Conservation (phyloP, 2,329 filamentous ascomycete genomes). For the Phoma sp. region DNA sequence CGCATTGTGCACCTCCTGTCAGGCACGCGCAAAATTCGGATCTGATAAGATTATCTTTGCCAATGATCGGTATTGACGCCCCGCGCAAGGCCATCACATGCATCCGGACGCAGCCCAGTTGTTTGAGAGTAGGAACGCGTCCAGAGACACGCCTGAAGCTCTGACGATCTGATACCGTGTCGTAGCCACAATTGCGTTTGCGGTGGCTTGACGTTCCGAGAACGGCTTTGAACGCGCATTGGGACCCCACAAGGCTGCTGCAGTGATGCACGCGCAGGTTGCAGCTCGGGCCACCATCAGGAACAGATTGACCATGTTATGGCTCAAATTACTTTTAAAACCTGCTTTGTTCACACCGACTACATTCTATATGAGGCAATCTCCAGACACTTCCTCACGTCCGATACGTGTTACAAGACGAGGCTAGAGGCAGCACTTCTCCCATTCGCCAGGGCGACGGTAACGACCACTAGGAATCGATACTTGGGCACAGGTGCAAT, state of each 20-base stretch:
- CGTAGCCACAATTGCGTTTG: not conserved
- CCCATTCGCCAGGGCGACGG: too few species aligned
- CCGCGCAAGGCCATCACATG: conserved; percentile 1
- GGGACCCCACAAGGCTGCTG: not conserved
- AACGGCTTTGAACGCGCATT: not conserved
- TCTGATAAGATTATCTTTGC: conserved; percentile 38
- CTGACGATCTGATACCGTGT: not conserved
- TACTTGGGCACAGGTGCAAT: too few species aligned
- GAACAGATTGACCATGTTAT: too few species aligned
- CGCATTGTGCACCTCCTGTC: conserved; percentile 26
- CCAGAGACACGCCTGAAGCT: conserved; percentile 10
- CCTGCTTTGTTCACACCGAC: too few species aligned
- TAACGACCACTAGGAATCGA: too few species aligned
- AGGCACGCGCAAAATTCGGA: conserved; percentile 26
- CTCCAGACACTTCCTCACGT: too few species aligned
- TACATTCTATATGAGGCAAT: too few species aligned
- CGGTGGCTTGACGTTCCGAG: not conserved
- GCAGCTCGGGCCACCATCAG: too few species aligned
- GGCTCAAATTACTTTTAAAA: too few species aligned
- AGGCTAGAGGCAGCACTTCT: too few species aligned
- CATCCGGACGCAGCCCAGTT: not conserved
- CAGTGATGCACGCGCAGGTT: not conserved
- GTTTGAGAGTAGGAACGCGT: conserved; percentile 5
- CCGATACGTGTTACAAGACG: too few species aligned
- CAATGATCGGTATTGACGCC: conserved; percentile 9